These are phyloP conservation scores for Aschersonia sp. DNA, from an alignment of 2,329 filamentous ascomycete species.

Conservation along the genomic window DNA sequence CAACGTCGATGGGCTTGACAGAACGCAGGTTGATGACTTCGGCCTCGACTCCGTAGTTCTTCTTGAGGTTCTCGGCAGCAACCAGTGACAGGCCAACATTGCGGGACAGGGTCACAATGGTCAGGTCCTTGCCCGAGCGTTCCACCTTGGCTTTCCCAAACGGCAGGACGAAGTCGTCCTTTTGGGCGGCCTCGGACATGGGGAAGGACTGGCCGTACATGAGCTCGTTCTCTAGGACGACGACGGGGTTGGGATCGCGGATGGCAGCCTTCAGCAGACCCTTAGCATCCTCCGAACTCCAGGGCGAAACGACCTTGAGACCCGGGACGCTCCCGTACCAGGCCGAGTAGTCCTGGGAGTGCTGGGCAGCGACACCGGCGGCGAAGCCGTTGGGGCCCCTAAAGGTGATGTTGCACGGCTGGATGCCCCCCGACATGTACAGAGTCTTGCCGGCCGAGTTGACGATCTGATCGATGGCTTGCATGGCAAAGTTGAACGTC, in stretches of 20 bases:
- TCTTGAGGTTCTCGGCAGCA: conserved; percentile 83
- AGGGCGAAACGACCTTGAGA: conserved; percentile 90
- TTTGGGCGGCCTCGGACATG: conserved; percentile 93
- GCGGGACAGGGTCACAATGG: conserved; percentile 86
- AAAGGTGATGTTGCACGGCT: conserved; percentile 99
- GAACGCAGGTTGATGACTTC: conserved; percentile 98
- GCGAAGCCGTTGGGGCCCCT: conserved; percentile 98
- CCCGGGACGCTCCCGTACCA: conserved; percentile 99
- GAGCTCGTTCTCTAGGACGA: conserved; percentile 75
- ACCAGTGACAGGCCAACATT: conserved; percentile 84
- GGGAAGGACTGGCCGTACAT: conserved; percentile 93
- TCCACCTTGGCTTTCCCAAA: conserved; percentile 99
- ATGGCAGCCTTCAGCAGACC: conserved; percentile 95
- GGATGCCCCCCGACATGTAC: conserved; percentile 99
- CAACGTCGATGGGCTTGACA: conserved; percentile 89
- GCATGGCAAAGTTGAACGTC: conserved; percentile 99
- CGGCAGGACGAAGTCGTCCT: conserved; percentile 89
- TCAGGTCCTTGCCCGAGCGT: conserved; percentile 87
- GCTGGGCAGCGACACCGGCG: conserved; percentile 86
- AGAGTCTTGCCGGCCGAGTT: conserved; percentile 98
- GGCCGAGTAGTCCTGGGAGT: conserved; percentile 96
- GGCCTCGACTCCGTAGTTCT: conserved; percentile 88
- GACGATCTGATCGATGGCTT: conserved; percentile 98
- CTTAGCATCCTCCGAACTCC: conserved; percentile 96
- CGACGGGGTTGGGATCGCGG: conserved; percentile 92